Evolutionary conservation across 352 stramenopile species (phyloP), one percentile per base, ranked within the genome.

Genomic region (Lagenidium giganteum): DNA sequence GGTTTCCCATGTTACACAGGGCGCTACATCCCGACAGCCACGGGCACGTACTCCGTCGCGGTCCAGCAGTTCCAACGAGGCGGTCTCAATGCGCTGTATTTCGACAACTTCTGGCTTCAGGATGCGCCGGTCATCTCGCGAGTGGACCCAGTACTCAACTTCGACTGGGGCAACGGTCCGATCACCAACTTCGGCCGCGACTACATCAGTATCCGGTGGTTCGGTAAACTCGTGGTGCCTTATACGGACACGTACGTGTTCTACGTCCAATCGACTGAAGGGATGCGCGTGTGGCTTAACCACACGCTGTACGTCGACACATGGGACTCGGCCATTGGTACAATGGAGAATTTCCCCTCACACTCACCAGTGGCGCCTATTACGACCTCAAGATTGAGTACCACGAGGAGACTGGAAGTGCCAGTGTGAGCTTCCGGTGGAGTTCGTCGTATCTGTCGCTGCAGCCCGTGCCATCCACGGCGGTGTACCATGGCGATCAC

Each of bases 81-180:
- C 18, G 93, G 94, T 13, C 57, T 98, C 3, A 54, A 73, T 11
- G 88, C 70, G 1, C 65, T 83, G 4, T 98, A 98, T 55, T 98
- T 89, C 52, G 91, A 98, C 48, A 98, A 98, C 51, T 93, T 87
- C 54, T 98, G 92, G 91, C 59, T 98, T n/a, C 69, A 95, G 42
- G 91, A 92, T 22, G 61, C 73, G 8, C 85, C 91, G n/a, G 76
- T 82, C 11, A 73, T 96, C 21, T 58, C 77, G n/a, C 54, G 83
- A 26, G 60, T 97, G 5, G 93, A 98, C 47, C 39, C 77, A n/a
- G 69, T 67, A n/a, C 56, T 96, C 16, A 61, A 82, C 25, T 95
- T 96, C 42, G 61, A 90, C 53, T 96, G 82, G 80, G 90, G 89
- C 13, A 77, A 76, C 16, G 73, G 70, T 13, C 41, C 81, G 25